A percentile compares a stretch with the other conserved stretches of the same genome.
Evolutionary conservation across 495 filamentous ascomycete species (phyloP).

Genomic region (Lasiosphaeria hispida): DNA sequence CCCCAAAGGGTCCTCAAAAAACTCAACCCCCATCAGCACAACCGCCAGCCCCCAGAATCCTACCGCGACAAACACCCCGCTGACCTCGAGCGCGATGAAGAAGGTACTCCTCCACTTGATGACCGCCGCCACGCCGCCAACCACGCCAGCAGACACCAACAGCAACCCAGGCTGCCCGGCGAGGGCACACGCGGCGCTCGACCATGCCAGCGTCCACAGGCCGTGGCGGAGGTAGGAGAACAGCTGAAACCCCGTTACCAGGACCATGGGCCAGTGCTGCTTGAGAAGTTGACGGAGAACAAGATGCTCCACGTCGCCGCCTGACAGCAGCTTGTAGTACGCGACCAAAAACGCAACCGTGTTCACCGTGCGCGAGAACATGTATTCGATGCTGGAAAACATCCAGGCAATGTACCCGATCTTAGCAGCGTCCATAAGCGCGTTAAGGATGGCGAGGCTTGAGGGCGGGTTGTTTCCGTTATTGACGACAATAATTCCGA

Average conservation of each 20-base stretch:
- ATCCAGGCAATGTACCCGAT: constrained; percentile 22
- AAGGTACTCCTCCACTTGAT: constrained; percentile 26
- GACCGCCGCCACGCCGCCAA: constrained; percentile 15
- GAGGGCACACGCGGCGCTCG: constrained; percentile 9
- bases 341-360: constrained; percentile 20
- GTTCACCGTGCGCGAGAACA: constrained; percentile 17
- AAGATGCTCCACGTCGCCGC: constrained; percentile 9
- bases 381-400: constrained; percentile 19
- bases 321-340: constrained; percentile 14
- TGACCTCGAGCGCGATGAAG: constrained; percentile 32
- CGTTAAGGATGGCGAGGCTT: too few species aligned
- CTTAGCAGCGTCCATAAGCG: background rate
- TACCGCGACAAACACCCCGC: constrained; percentile 24
- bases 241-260: constrained; percentile 15
- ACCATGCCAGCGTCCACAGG: constrained; percentile 11
- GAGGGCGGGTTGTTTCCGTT: background rate
- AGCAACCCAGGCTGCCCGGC: constrained; percentile 23
- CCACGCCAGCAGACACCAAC: background rate
- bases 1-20: constrained; percentile 19
- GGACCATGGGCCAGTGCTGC: constrained; percentile 10
- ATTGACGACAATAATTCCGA: background rate
- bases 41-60: constrained; percentile 11
- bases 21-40: constrained; percentile 18
- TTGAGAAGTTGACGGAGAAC: constrained; percentile 9
- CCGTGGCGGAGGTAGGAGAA: constrained; percentile 7